Base-by-base conservation (phyloP, 2,329 filamentous ascomycete genomes). In the Metarhizium humberi region DNA sequence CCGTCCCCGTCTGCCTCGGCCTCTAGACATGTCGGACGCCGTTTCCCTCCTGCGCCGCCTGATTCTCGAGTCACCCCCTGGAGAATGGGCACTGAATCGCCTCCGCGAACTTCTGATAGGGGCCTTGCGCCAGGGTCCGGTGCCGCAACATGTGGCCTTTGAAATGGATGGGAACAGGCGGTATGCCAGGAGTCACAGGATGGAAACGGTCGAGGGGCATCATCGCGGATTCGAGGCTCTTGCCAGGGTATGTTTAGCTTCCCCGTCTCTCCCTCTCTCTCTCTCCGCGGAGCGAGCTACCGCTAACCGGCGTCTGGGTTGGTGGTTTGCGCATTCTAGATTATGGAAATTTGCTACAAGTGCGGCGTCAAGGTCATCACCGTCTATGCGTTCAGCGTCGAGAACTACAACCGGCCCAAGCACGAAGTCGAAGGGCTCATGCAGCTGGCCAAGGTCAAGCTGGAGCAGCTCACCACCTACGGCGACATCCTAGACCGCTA, bases 111-210 rank as follows among this genome's bases (percentile, higher is more conserved):
- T 96, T 52, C 79, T 97, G 59, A 94, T 99, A 63, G 90, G 90
- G 54, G 88, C 92, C 51, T 75, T 97, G 54, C 86, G 86, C 66
- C 92, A 96, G 72, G 94, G 94, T 0, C 90, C 91, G 2, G 87
- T 99, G 55, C 94, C 94, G 10, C 86, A 90, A 66, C 94, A 99
- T 82, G 84, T 99, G 58, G 94, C 94, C n/a, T 99, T 99, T 67
- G 92, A 96, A 63, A 99, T 99, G 94, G 94, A 99, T 69, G 94
- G 94, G 55, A 99, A 99, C 73, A 79, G 94, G 65, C 87, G 94
- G 49, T 99, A 95, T 75, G 94, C 94, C 14, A 82, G 89, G 58
- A 88, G 80, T 59, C 90, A 94, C 73, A 85, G 92, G 60, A 96
- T 99, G 69, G 94, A 99, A 75, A 96, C 92, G 0, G 86, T 97